Base-by-base conservation (phyloP, 495 filamentous ascomycete species). In the Tuber umbilicatum region DNA sequence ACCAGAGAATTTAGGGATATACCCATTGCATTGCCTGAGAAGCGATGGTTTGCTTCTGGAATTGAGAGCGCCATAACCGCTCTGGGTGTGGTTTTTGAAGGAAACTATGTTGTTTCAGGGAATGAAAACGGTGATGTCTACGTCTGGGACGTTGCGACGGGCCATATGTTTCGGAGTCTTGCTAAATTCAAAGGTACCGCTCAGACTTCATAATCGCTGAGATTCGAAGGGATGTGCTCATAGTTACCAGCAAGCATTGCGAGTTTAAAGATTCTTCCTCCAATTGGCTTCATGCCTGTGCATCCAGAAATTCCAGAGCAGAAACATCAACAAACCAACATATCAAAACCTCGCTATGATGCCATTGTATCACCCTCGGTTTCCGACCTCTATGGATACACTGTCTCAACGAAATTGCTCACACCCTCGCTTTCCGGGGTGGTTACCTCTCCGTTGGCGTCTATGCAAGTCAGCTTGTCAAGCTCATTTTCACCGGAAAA, bases 141-240 rank as follows among this genome's bases (percentile, higher is more conserved):
- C 16, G 75, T 82, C 23, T 82, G 81, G 80, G 81, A 82, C 76
- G 71, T 82, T 71, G 80, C 81, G 19, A 82, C 81, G 17, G 81
- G 81, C 6, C 72, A 82, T 60, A 69, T 82, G 43, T 82, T 78
- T 37, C 73, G 81, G 60, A 77, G 21, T 12, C 55, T 81, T 12
- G 31, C 70, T n/a, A 68, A 79, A 68, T 71, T 81, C n/a, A 81
- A 78, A 75, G 73, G 79, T 81, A 78, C 21, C 17, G 27, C 39
- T n/a, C 23, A 67, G 41, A n/a, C 6, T 31, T n/a, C 35, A 12
- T 71, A 12, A 17, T 42, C 21, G 43, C 31, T 23, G 4, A 47
- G 38, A 10, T 42, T 35, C 27, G 23, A 39, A 69, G 5, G 35
- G 21, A 70, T 64, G 6, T 60, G n/a, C 64, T 74, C 45, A 72